Percentiles rank a stretch among this genome's conserved stretches.
Conservation (phyloP, 164 flowering plant genomes). For the Stephania cephalantha region DNA sequence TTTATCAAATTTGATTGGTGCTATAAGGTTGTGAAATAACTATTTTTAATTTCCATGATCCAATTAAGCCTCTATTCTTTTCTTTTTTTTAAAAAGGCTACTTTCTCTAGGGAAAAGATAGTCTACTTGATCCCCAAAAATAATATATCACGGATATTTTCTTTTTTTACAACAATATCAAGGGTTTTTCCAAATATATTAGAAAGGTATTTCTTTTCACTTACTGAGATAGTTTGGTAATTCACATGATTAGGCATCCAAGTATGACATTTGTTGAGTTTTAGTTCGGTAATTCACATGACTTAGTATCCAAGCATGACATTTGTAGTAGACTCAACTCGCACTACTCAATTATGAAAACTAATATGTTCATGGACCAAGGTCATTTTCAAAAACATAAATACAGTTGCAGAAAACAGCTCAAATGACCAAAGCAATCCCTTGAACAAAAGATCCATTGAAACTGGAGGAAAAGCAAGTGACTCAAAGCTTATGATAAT, state of each 20-base stretch:
- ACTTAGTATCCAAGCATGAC: not conserved
- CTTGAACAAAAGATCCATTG: too few species aligned
- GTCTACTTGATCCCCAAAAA: not conserved
- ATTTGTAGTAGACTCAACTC: not conserved
- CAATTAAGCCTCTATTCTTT: too few species aligned
- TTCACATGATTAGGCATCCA: not conserved
- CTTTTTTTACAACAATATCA: not conserved
- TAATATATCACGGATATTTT: not conserved
- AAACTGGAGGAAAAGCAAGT: not conserved
- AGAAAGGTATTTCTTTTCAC: not conserved
- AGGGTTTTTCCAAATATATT: too few species aligned
- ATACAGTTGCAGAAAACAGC: not conserved
- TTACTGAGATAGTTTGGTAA: not conserved
- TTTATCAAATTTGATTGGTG: too few species aligned
- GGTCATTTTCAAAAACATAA: not conserved
- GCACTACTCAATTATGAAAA: not conserved
- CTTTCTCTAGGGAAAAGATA: too few species aligned
- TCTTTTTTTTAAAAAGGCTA: too few species aligned
- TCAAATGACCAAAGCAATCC: not conserved
- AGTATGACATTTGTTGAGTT: too few species aligned
- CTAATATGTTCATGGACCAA: not conserved
- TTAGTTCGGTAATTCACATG: not conserved
- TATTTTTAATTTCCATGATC: too few species aligned
- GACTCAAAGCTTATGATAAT: too few species aligned
- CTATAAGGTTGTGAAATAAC: too few species aligned